Evolutionary conservation across 148 eudicot species (phyloP).

Genomic region (Amaranthus hypochondriacus): DNA sequence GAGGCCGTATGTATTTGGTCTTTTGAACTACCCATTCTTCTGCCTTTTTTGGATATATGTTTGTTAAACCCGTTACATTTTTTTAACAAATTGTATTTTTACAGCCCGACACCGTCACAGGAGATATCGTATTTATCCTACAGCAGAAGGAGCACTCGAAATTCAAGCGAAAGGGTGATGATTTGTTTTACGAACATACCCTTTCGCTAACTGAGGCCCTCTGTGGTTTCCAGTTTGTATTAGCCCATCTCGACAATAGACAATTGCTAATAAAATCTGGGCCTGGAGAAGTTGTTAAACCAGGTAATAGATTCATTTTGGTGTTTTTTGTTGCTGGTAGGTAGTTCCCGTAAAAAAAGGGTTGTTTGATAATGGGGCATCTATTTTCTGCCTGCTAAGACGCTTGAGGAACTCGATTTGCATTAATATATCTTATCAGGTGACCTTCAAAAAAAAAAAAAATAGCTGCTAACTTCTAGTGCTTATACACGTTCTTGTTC

Average conservation of each 20-base stretch:
- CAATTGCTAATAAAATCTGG: slow-evolving; percentile 56
- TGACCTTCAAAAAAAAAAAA: no score
- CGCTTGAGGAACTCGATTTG: no score
- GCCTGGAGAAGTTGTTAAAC: slow-evolving; percentile 70
- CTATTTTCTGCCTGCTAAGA: no score
- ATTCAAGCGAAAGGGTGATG: slow-evolving; percentile 73
- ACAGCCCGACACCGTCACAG: slow-evolving; percentile 71
- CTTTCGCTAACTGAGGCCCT: slow-evolving; percentile 61
- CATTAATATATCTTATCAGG: no score
- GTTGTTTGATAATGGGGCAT: no score
- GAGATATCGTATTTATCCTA: slow-evolving; percentile 57
- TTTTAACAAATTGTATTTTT: not conserved
- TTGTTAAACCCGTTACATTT: not conserved
- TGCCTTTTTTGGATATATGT: not conserved
- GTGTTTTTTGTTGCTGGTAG: no score
- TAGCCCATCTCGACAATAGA: slow-evolving; percentile 57
- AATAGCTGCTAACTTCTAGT: not conserved
- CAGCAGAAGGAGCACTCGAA: slow-evolving; percentile 74
- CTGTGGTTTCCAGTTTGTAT: slow-evolving; percentile 51
- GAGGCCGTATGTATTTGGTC: slow-evolving; percentile 43
- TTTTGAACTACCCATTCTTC: not conserved
- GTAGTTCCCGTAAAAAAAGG: no score
- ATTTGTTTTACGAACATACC: slow-evolving; percentile 59
- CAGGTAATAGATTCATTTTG: slow-evolving; percentile 34
- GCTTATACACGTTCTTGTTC: not conserved